These are phyloP conservation scores for Metschnikowia arizonensis DNA, from an alignment of 805 yeast genomes.

Conservation along the genomic window DNA sequence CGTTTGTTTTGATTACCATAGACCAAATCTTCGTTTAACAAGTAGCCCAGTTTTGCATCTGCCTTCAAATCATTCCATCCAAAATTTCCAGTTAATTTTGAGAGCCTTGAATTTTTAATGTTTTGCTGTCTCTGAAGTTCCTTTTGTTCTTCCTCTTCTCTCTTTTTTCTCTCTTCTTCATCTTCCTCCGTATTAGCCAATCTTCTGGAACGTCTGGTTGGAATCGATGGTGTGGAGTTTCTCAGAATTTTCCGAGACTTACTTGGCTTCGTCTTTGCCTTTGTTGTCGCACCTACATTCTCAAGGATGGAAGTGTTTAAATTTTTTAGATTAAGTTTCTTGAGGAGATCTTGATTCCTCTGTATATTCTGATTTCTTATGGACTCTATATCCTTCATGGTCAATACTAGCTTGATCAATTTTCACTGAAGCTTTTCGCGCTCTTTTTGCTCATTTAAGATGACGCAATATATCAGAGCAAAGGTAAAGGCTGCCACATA, in stretches of 20 bases:
- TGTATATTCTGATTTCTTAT: constrained; percentile 60
- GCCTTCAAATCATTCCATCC: constrained; percentile 56
- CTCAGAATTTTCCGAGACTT: constrained; percentile 18
- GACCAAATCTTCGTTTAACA: constrained; percentile 24
- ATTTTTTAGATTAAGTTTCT: constrained; percentile 63
- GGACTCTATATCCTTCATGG: constrained; percentile 9
- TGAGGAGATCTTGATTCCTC: constrained; percentile 72
- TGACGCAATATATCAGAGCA: constrained; percentile 38
- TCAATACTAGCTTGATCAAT: background rate
- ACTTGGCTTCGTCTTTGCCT: constrained; percentile 16
- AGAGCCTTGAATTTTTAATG: constrained; percentile 38
- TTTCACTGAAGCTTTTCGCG: background rate
- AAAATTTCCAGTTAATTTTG: constrained; percentile 64
- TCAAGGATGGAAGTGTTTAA: constrained; percentile 50
- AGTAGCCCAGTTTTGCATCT: constrained; percentile 35
- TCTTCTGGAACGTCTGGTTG: constrained; percentile 74
- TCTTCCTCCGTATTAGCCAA: constrained; percentile 51
- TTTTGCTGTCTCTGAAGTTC: constrained; percentile 9
- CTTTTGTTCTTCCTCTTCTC: constrained; percentile 42
- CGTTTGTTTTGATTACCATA: background rate
- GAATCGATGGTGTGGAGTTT: constrained; percentile 34
- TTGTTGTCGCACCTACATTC: constrained; percentile 36
- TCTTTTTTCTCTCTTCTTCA: constrained; percentile 29
- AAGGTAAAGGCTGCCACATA: constrained; percentile 42
- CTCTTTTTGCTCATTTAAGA: constrained; percentile 5